Conservation (phyloP, 441 rosid species). For the Dalechampia spathulata region DNA sequence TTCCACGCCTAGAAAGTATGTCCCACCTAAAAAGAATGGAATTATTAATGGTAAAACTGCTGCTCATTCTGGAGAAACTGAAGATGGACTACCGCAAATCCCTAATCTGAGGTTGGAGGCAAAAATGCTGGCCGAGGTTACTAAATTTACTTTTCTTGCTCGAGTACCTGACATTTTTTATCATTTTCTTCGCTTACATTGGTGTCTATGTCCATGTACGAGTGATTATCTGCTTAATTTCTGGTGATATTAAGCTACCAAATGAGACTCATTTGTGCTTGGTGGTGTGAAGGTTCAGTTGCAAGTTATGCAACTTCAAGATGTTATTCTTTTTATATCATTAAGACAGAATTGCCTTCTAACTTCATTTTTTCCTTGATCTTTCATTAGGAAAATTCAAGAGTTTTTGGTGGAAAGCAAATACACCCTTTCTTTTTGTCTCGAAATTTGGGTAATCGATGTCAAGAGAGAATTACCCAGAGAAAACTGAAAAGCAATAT, state of each 20-base stretch:
- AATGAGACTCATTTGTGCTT: background rate
- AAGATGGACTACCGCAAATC: conserved; percentile 26
- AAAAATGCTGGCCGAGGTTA: conserved; percentile 65
- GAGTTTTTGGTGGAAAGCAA: conserved; percentile 62
- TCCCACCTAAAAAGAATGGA: conserved; percentile 44
- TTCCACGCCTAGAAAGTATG: background rate
- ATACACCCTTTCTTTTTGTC: conserved; percentile 82
- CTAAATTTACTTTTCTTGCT: conserved; percentile 8
- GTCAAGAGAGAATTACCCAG: conserved; percentile 32
- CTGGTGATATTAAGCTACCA: background rate
- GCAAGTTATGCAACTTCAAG: background rate
- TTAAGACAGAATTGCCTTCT: too few species aligned
- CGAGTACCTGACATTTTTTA: background rate
- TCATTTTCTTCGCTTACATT: background rate
- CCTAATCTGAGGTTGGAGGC: conserved; percentile 82
- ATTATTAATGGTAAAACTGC: conserved; percentile 25
- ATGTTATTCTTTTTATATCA: background rate
- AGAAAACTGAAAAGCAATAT: conserved; percentile 25
- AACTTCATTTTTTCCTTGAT: background rate
- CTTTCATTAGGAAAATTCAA: conserved; percentile 60
- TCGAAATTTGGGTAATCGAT: conserved; percentile 39
- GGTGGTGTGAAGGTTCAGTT: background rate
- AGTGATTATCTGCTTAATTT: background rate
- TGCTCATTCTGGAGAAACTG: conserved; percentile 17
- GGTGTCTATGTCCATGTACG: background rate